phyloP scores from a whole-genome alignment of 129 eudicot genomes.

The Silybum marianum region DNA sequence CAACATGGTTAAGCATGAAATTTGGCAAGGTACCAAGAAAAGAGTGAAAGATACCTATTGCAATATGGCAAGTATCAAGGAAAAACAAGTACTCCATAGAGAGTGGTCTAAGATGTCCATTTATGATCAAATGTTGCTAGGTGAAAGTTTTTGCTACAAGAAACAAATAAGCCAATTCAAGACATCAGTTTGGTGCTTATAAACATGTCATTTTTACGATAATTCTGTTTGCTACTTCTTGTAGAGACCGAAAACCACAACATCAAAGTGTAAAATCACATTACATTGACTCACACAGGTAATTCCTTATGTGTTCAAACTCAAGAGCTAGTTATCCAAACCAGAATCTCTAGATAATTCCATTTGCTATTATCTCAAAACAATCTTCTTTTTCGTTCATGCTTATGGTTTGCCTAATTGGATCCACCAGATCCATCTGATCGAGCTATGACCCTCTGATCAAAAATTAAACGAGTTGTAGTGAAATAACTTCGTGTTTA shows the following conservation, averaged over 20 bases:
- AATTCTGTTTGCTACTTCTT: not conserved
- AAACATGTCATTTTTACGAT: not conserved
- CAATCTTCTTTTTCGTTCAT: not conserved
- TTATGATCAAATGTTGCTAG: slow-evolving; percentile 1
- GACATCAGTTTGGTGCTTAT: not conserved
- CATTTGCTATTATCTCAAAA: not conserved
- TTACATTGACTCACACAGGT: not conserved
- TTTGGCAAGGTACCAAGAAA: not conserved
- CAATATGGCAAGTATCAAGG: not conserved
- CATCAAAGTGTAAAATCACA: not conserved
- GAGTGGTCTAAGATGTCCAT: not conserved
- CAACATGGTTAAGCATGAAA: not conserved
- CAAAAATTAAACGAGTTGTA: not conserved
- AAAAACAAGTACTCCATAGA: not conserved
- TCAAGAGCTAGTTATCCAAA: slow-evolving; percentile 1
- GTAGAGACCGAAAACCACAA: not conserved
- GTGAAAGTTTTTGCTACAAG: not conserved
- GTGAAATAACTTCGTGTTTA: not conserved
- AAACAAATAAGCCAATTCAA: not conserved
- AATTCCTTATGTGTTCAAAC: not conserved
- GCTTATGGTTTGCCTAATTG: not conserved
- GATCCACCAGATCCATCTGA: not conserved
- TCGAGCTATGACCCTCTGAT: not conserved
- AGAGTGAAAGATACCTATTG: not conserved
- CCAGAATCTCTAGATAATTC: not conserved